Percentiles rank a stretch among this genome's conserved stretches.
phyloP scores from a whole-genome alignment of 441 rosid species.

The Jatropha multifida region DNA sequence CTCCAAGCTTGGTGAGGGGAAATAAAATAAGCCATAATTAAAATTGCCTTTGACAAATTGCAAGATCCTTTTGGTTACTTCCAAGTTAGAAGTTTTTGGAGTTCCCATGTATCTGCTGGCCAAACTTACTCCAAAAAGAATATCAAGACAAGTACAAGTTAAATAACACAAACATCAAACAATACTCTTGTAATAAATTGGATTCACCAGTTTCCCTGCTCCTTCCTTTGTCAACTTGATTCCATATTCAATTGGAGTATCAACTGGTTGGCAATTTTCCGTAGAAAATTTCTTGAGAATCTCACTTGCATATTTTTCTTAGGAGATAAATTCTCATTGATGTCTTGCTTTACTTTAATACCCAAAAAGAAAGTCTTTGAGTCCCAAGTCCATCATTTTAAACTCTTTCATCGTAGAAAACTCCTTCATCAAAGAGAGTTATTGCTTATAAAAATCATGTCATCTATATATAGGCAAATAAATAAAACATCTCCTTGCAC shows the following conservation, averaged over 20 bases:
- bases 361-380: too few relatives aligned
- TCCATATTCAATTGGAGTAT: not conserved
- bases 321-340: not conserved
- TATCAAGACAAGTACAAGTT: not conserved
- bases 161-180: not conserved
- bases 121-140: not conserved
- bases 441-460: not conserved
- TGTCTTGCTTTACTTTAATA: not conserved
- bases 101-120: not conserved
- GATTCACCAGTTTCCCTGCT: not conserved
- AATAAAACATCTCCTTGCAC: not conserved
- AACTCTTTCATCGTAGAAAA: not conserved
- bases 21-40: not conserved
- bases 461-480: not conserved
- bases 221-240: not conserved
- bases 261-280: not conserved
- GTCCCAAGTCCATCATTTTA: not conserved
- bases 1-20: not conserved
- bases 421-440: not conserved
- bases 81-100: not conserved
- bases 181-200: not conserved
- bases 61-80: not conserved
- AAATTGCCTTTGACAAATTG: not conserved
- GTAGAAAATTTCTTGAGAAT: not conserved
- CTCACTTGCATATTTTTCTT: not conserved